A percentile compares a stretch with the other conserved stretches of the same genome.
Evolutionary conservation across 2,329 filamentous ascomycete genomes (phyloP).

Genomic region (Bipolaris zeicola): DNA sequence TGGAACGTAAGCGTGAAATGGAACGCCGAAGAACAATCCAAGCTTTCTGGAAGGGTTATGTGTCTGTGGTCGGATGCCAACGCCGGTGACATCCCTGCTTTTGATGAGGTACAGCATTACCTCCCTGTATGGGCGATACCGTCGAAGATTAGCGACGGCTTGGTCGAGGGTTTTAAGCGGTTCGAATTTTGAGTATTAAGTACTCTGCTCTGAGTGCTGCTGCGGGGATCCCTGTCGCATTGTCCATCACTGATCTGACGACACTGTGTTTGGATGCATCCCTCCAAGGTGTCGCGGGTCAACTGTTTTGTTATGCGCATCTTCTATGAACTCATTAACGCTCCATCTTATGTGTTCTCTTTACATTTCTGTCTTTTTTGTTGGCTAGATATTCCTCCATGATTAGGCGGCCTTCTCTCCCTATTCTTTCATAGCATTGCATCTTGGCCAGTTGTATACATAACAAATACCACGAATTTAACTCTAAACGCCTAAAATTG

Average conservation of each 20-base stretch:
- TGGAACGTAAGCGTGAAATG: constrained; percentile 80
- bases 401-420: constrained; percentile 15
- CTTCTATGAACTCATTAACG: constrained; percentile 16
- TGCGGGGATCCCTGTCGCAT: constrained; percentile 31
- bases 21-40: constrained; percentile 50
- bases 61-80: constrained; percentile 93
- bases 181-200: constrained; percentile 54
- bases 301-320: constrained; percentile 30
- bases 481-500: background rate
- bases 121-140: constrained; percentile 80
- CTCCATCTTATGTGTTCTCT: constrained; percentile 2
- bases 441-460: background rate
- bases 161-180: constrained; percentile 78
- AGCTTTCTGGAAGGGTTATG: constrained; percentile 64
- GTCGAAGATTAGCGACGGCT: constrained; percentile 74
- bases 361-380: background rate
- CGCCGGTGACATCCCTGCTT: constrained; percentile 74
- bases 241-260: constrained; percentile 38
- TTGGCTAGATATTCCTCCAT: constrained; percentile 7
- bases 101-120: constrained; percentile 78
- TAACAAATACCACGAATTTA: constrained; percentile 1
- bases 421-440: background rate
- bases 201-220: constrained; percentile 24
- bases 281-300: constrained; percentile 34
- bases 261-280: constrained; percentile 42